Evolutionary conservation across 345 rosid species (phyloP).

Genomic region (Eucalyptus paniculata): DNA sequence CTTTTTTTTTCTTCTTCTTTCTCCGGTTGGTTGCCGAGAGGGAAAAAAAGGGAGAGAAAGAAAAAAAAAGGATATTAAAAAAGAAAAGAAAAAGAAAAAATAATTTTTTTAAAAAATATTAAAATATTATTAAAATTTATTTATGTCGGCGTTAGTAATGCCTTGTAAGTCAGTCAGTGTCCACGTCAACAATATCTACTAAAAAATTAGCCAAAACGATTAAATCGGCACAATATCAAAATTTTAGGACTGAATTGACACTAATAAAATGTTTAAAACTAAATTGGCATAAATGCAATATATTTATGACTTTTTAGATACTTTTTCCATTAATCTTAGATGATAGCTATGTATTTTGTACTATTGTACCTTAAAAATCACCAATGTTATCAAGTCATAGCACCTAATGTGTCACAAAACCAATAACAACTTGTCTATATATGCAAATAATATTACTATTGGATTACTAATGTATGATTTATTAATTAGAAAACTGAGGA

Average conservation of each 20-base stretch:
- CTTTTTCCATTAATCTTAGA: not conserved
- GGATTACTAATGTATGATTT: not conserved
- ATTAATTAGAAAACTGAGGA: not conserved
- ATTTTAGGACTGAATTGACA: no score
- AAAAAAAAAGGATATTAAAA: no score
- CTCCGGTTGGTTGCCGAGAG: accelerated
- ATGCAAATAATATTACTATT: not conserved
- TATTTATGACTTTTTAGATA: no score
- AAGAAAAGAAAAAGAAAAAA: accelerated
- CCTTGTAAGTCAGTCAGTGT: accelerated
- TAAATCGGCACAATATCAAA: no score
- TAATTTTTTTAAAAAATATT: accelerated
- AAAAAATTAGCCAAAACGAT: no score
- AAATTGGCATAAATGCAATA: no score
- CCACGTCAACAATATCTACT: accelerated
- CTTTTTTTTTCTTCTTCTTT: no score
- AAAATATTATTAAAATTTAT: no score
- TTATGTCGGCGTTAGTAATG: accelerated
- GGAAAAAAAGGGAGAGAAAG: no score
- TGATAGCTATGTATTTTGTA: not conserved
- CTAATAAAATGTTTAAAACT: no score
- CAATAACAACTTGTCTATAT: not conserved
- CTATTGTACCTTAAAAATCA: not conserved
- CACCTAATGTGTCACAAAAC: not conserved
- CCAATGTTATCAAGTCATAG: not conserved